A percentile compares a stretch with the other conserved stretches of the same genome.
Evolutionary conservation across 768 basidiomycete species (phyloP).

Genomic region (Gloeostereum incarnatum): DNA sequence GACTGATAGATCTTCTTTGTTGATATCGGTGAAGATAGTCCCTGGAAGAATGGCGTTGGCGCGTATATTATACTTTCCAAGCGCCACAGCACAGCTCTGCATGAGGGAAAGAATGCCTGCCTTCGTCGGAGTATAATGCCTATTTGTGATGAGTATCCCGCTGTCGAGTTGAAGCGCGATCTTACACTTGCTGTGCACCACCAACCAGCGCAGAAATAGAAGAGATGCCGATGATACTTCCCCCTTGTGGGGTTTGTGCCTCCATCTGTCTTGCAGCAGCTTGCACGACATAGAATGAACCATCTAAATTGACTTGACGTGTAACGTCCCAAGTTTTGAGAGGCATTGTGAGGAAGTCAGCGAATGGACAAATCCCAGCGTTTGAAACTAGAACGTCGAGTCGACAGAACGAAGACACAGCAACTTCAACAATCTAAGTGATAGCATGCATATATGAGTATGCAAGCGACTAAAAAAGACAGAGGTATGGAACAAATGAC

Average conservation of each 20-base stretch:
- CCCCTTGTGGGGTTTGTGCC: slow-evolving; percentile 56
- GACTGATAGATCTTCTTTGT: slow-evolving; percentile 64
- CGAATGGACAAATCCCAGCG: slow-evolving; percentile 68
- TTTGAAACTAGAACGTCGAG: slow-evolving; percentile 46
- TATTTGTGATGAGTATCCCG: not conserved
- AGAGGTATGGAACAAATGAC: slow-evolving; percentile 18
- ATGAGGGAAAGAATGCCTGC: slow-evolving; percentile 71
- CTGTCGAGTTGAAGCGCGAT: not conserved
- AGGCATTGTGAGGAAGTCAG: slow-evolving; percentile 65
- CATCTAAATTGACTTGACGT: slow-evolving; percentile 61
- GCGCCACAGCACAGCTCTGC: slow-evolving; percentile 71
- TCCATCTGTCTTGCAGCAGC: slow-evolving; percentile 74
- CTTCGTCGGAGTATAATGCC: slow-evolving; percentile 76
- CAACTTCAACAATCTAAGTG: slow-evolving; percentile 49
- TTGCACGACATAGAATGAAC: slow-evolving; percentile 65
- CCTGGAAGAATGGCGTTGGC: slow-evolving; percentile 69
- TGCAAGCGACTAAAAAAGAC: not conserved
- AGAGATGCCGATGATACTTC: slow-evolving; percentile 67
- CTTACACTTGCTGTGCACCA: slow-evolving; percentile 58
- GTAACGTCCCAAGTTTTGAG: slow-evolving; percentile 52
- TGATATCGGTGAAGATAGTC: slow-evolving; percentile 48
- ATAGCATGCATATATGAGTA: no score
- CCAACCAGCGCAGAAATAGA: slow-evolving; percentile 77
- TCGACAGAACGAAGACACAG: slow-evolving; percentile 49
- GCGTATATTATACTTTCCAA: slow-evolving; percentile 70